phyloP scores from a whole-genome alignment of 2,329 filamentous ascomycete species.

The Didymella segeticola region DNA sequence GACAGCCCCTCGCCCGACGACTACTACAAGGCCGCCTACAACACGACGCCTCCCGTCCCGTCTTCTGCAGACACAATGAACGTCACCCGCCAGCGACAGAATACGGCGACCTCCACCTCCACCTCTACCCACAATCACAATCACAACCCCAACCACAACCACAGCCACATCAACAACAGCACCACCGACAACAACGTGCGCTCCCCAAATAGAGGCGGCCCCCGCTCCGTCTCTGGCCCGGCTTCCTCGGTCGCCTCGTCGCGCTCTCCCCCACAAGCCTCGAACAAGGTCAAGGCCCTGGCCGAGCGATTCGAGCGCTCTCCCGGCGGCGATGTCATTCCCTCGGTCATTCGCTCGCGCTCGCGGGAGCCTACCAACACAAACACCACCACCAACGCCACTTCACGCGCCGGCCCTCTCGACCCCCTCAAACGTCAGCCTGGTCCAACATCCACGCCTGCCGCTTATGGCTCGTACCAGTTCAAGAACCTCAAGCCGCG shows the following conservation, averaged over 20 bases:
- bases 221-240: conserved; percentile 42
- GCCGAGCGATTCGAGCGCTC: conserved; percentile 48
- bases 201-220: conserved; percentile 30
- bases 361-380: conserved; percentile 30
- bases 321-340: conserved; percentile 31
- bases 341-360: conserved; percentile 29
- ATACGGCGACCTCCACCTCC: conserved; percentile 25
- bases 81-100: conserved; percentile 37
- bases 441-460: conserved; percentile 36
- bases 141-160: no score
- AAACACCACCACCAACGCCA: no score
- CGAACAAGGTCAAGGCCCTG: conserved; percentile 46
- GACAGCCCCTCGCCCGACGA: conserved; percentile 36
- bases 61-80: conserved; percentile 27
- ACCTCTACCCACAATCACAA: no score
- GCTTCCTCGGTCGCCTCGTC: conserved; percentile 33
- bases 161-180: no score
- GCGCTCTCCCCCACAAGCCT: conserved; percentile 27
- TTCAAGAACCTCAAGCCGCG: conserved; percentile 47
- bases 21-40: conserved; percentile 39
- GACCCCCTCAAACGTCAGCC: conserved; percentile 21
- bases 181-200: conserved; percentile 39
- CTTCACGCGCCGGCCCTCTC: conserved; percentile 20
- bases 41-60: conserved; percentile 12
- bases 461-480: conserved; percentile 42